phyloP scores from a whole-genome alignment of 768 basidiomycete species.

The Myochromella boudieri region DNA sequence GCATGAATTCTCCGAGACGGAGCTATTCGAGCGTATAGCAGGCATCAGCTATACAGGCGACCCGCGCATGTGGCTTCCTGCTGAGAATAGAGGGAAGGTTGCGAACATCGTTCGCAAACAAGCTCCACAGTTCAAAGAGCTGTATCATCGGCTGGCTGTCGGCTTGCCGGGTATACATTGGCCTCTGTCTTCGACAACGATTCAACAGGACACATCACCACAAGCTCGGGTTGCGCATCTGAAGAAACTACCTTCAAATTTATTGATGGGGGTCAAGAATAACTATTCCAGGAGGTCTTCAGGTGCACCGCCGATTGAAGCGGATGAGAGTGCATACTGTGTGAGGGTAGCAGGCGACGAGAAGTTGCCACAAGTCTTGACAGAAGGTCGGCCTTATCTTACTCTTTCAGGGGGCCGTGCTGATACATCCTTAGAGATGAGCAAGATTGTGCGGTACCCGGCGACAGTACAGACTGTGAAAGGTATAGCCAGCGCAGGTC shows the following conservation, averaged over 20 bases:
- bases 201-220: constrained; percentile 75
- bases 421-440: constrained; percentile 54
- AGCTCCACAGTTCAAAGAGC: constrained; percentile 77
- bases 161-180: constrained; percentile 83
- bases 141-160: constrained; percentile 79
- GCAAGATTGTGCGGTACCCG: constrained; percentile 75
- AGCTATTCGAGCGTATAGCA: constrained; percentile 85
- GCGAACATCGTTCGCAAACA: constrained; percentile 87
- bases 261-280: constrained; percentile 56
- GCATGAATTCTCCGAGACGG: constrained; percentile 73
- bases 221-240: constrained; percentile 72
- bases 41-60: constrained; percentile 87
- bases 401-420: not conserved
- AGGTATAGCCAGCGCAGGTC: constrained; percentile 80
- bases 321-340: constrained; percentile 79
- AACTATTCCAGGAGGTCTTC: constrained; percentile 41
- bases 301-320: constrained; percentile 38
- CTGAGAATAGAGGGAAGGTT: constrained; percentile 95
- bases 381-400: constrained; percentile 42
- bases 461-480: constrained; percentile 85
- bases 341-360: constrained; percentile 65
- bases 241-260: constrained; percentile 71
- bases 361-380: constrained; percentile 50
- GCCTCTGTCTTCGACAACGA: constrained; percentile 44
- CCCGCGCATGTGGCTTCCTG: constrained; percentile 91